Evolutionary conservation across 1,139 yeast genomes (phyloP).

Genomic region (Waltiozyma sp.): DNA sequence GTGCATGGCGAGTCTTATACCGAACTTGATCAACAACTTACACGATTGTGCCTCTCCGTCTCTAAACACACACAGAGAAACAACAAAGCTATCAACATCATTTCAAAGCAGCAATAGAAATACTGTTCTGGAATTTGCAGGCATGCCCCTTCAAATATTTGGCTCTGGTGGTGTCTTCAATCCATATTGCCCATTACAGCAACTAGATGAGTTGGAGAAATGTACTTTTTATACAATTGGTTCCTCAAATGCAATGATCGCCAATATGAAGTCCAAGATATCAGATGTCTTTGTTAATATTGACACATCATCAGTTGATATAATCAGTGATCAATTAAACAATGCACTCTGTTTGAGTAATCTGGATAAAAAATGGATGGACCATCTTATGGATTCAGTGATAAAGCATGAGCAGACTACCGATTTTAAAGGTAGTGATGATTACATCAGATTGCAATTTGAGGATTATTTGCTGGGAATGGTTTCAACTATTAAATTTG

Average conservation of each 20-base stretch:
- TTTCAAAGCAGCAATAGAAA: slow-evolving; percentile 68
- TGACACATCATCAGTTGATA: slow-evolving; percentile 38
- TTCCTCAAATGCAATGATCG: slow-evolving; percentile 71
- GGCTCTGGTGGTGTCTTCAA: slow-evolving; percentile 82
- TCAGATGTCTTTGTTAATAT: slow-evolving; percentile 48
- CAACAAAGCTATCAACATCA: slow-evolving; percentile 50
- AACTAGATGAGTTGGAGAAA: slow-evolving; percentile 63
- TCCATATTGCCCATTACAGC: slow-evolving; percentile 90
- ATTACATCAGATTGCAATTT: slow-evolving; percentile 74
- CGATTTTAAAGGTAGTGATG: slow-evolving; percentile 70
- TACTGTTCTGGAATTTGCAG: slow-evolving; percentile 71
- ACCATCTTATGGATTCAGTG: slow-evolving; percentile 17
- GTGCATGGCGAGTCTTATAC: slow-evolving; percentile 52
- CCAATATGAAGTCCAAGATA: slow-evolving; percentile 48
- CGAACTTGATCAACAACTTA: slow-evolving; percentile 62
- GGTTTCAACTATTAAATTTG: slow-evolving; percentile 61
- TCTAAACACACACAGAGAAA: slow-evolving; percentile 44
- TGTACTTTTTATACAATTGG: slow-evolving; percentile 63
- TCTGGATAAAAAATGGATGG: slow-evolving; percentile 59
- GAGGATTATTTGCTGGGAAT: slow-evolving; percentile 82
- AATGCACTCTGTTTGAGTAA: slow-evolving; percentile 41
- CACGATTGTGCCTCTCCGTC: slow-evolving; percentile 76
- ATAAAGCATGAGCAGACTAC: slow-evolving; percentile 28
- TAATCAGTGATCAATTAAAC: slow-evolving; percentile 31
- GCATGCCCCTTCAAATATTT: slow-evolving; percentile 79